Evolutionary conservation across 768 basidiomycete species (phyloP).

Genomic region (Daedaleopsis nitida): DNA sequence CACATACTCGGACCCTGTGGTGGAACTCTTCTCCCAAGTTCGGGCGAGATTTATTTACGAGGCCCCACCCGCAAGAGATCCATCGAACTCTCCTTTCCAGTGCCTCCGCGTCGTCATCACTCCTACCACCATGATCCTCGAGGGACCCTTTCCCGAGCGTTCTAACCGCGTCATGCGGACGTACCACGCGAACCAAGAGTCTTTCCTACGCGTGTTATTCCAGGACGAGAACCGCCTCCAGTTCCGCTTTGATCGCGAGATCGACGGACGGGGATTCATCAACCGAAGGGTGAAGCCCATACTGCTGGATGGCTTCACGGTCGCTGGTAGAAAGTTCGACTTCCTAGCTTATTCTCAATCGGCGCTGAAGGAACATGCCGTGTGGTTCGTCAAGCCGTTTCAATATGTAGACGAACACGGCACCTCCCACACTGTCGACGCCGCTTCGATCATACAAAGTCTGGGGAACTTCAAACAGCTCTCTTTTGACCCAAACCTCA

Average conservation of each 20-base stretch:
- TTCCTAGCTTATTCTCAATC: conserved; percentile 78
- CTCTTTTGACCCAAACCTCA: conserved; percentile 46
- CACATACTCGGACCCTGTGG: not conserved
- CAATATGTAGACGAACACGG: conserved; percentile 25
- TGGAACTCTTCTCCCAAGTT: conserved; percentile 14
- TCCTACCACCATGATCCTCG: conserved; percentile 53
- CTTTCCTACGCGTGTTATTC: conserved; percentile 65
- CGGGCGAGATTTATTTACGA: conserved; percentile 68
- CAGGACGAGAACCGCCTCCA: conserved; percentile 58
- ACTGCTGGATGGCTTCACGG: conserved; percentile 44
- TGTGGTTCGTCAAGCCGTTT: conserved; percentile 69
- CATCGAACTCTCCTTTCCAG: conserved; percentile 52
- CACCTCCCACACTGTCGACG: not conserved
- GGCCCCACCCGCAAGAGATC: conserved; percentile 43
- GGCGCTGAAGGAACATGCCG: conserved; percentile 56
- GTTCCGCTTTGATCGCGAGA: conserved; percentile 56
- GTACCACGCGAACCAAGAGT: conserved; percentile 48
- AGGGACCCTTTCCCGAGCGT: conserved; percentile 58
- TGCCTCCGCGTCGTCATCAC: conserved; percentile 52
- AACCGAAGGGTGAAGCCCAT: conserved; percentile 47
- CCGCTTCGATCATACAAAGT: conserved; percentile 51
- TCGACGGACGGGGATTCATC: conserved; percentile 54
- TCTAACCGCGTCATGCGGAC: conserved; percentile 64
- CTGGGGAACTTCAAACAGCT: conserved; percentile 57
- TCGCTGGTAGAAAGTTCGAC: conserved; percentile 56